Conservation (phyloP, 2,329 filamentous ascomycete species). For the Alternaria consortialis region DNA sequence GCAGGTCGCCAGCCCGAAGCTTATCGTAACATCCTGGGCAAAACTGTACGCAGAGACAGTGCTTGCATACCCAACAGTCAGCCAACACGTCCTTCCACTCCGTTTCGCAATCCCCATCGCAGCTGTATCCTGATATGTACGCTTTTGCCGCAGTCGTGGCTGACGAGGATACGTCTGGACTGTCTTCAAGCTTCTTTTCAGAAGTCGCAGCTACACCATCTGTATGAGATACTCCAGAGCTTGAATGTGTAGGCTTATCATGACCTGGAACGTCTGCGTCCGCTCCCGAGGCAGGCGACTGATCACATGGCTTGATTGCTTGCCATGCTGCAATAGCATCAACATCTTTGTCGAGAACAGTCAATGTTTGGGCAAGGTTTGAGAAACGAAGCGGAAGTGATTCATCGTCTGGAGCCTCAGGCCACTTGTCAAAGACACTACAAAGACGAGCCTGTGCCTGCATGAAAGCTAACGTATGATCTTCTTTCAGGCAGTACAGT, state of each 20-base stretch:
- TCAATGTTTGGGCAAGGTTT: not conserved
- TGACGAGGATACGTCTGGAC: not conserved
- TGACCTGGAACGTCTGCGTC: not conserved
- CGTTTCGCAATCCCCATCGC: not conserved
- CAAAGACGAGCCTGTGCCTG: not conserved
- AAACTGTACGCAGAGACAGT: not conserved
- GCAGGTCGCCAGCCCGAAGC: not conserved
- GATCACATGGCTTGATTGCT: not conserved
- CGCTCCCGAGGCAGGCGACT: too few relatives aligned
- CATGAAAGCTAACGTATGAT: not conserved
- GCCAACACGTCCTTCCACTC: not conserved
- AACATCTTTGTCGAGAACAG: not conserved
- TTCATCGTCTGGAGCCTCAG: not conserved
- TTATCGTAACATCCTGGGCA: not conserved
- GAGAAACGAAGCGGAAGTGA: not conserved
- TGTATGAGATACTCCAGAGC: not conserved
- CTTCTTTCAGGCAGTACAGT: not conserved
- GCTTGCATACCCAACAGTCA: not conserved
- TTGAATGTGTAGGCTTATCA: not conserved
- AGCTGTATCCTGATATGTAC: not conserved
- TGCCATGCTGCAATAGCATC: slow-evolving; percentile 8
- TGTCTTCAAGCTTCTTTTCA: not conserved
- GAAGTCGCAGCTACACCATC: not conserved
- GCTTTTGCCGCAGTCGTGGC: not conserved
- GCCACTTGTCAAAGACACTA: slow-evolving; percentile 9